Evolutionary conservation across 495 filamentous ascomycete species (phyloP), one percentile per base, ranked within the genome.

Genomic region (Penicillium cosmopolitanum): DNA sequence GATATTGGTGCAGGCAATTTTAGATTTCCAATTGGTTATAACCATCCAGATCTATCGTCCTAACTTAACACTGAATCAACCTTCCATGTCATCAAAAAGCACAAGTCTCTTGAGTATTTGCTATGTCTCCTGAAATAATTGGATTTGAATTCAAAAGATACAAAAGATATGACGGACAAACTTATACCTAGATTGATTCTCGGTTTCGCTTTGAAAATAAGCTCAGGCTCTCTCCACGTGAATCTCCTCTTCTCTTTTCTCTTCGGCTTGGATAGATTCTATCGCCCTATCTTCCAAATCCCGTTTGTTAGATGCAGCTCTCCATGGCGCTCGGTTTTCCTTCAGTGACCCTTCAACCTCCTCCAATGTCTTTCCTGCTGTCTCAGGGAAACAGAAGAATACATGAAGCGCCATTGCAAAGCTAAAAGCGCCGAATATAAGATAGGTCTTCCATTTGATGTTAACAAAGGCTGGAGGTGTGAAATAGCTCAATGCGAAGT

Each of bases 381-480:
- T 93, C 73, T 95, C 90, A 1, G 90, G 91, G 79, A 93, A 92
- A 63, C 89, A 74, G 74, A 93, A 91, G 76, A 85, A 91, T 15
- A 86, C 82, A 66, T 93, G 91, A 18, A 90, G 66, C 50, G 84
- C 82, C 85, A 90, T 91, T 56, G 77, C 75, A 54, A 85, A 84
- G 70, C 85, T 89, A 71, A 93, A 93, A 12, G 87, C 84, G 35
- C 87, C 90, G 61, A 93, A 94, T 19, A 93, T 67, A 42, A 91
- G 75, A 64, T 93, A 94, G 0, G 82, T 83, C 73, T 83, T 81
- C 89, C 89, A 94, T 55, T 82, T 73, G 62, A 93, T 92, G 61
- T 82, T 89, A 48, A 77, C 85, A 63, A 93, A 92, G 1, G 88
- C 84, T 0, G 88, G 85, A 2, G 89, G 90, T 3, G 90, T 87